Evolutionary conservation across 2,329 filamentous ascomycete genomes (phyloP).

Genomic region (Bipolaris bicolor): DNA sequence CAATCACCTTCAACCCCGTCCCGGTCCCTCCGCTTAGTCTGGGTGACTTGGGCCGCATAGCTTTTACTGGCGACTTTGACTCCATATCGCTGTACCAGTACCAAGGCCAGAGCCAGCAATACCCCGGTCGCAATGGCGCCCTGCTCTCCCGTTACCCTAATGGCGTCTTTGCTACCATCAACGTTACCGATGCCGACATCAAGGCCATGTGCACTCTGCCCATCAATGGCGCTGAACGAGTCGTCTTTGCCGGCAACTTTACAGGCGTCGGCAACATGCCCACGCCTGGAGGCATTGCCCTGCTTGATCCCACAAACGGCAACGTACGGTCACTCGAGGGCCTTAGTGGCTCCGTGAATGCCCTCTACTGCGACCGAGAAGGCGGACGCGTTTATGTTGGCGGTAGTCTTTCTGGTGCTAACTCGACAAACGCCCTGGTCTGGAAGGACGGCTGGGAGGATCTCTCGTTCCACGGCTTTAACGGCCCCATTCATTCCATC

Average conservation of each 20-base stretch:
- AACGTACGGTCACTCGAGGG: constrained; percentile 77
- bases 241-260: constrained; percentile 93
- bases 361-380: constrained; percentile 79
- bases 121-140: constrained; percentile 74
- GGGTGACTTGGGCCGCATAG: constrained; percentile 77
- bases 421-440: constrained; percentile 88
- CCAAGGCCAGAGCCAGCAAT: constrained; percentile 74
- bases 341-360: constrained; percentile 80
- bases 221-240: constrained; percentile 70
- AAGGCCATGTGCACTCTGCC: constrained; percentile 84
- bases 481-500: constrained; percentile 88
- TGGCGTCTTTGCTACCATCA: constrained; percentile 76
- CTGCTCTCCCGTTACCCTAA: constrained; percentile 84
- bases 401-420: constrained; percentile 78
- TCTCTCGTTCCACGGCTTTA: constrained; percentile 91
- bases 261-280: constrained; percentile 81
- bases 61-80: constrained; percentile 86
- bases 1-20: constrained; percentile 63
- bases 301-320: constrained; percentile 77
- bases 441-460: constrained; percentile 77
- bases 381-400: constrained; percentile 87
- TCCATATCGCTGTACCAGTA: constrained; percentile 91
- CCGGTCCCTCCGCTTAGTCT: constrained; percentile 79
- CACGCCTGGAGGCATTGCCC: constrained; percentile 76
- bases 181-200: constrained; percentile 82